Evolutionary conservation across 2,329 filamentous ascomycete genomes (phyloP).

Genomic region (Pseudogymnoascus sp.): DNA sequence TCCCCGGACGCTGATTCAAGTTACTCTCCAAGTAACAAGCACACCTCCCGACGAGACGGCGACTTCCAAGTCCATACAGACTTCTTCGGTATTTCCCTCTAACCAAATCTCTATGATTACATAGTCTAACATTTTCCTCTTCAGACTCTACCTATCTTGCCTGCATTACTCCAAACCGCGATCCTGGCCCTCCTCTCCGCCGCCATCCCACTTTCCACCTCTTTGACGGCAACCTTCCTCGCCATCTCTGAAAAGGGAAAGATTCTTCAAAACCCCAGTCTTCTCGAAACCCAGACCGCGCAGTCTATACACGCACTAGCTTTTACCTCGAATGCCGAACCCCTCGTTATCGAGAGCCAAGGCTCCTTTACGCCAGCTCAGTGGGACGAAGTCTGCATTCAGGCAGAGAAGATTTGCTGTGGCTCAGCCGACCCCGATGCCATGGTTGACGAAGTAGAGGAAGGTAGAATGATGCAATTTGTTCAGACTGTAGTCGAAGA

Average conservation of each 20-base stretch:
- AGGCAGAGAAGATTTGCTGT: constrained; percentile 58
- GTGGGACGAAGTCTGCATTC: constrained; percentile 63
- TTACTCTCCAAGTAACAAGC: constrained; percentile 68
- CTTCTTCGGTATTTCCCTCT: constrained; percentile 43
- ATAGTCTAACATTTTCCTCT: not conserved
- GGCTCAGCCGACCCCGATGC: constrained; percentile 26
- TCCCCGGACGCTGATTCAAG: constrained; percentile 68
- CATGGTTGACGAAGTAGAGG: constrained; percentile 30
- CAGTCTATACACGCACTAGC: constrained; percentile 73
- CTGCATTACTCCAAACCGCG: constrained; percentile 72
- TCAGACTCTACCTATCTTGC: constrained; percentile 70
- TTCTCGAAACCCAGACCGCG: constrained; percentile 51
- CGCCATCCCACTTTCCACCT: constrained; percentile 68
- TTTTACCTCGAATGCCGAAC: constrained; percentile 64
- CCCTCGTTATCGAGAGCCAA: constrained; percentile 74
- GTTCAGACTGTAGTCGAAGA: constrained; percentile 52
- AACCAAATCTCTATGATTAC: not conserved
- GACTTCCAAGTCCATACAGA: constrained; percentile 50
- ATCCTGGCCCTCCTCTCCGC: constrained; percentile 73
- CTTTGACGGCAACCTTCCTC: constrained; percentile 56
- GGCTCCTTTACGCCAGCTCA: constrained; percentile 66
- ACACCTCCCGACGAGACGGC: constrained; percentile 59
- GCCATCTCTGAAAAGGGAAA: constrained; percentile 42
- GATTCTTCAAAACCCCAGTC: constrained; percentile 52
- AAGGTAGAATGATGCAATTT: constrained; percentile 47